phyloP scores from a whole-genome alignment of 2,329 filamentous ascomycete species.

The Botrytis galanthina region DNA sequence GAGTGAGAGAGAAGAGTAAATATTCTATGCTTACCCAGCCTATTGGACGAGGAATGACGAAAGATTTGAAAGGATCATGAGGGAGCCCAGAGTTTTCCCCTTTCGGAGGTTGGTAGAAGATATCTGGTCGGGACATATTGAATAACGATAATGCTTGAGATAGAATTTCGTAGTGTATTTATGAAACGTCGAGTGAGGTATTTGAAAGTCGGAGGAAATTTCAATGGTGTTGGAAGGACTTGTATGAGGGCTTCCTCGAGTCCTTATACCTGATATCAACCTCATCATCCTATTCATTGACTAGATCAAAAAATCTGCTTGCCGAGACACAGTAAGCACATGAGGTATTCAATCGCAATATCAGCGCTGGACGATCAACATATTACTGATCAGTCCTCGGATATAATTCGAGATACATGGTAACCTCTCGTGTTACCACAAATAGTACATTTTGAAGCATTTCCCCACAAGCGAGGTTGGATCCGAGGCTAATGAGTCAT shows the following conservation, averaged over 20 bases:
- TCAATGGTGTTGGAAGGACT: not conserved
- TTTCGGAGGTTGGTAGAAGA: conserved; percentile 21
- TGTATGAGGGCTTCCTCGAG: too few relatives aligned
- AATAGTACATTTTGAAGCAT: not conserved
- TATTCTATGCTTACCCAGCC: not conserved
- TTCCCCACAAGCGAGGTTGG: not conserved
- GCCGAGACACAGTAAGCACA: not conserved
- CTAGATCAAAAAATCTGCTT: not conserved
- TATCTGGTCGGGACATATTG: conserved; percentile 18
- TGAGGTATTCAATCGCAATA: not conserved
- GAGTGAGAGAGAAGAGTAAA: not conserved
- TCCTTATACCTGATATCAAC: not conserved
- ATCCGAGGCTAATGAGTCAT: conserved; percentile 11
- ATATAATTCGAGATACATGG: not conserved
- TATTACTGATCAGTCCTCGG: not conserved
- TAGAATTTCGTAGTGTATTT: not conserved
- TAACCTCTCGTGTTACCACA: not conserved
- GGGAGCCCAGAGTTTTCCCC: conserved; percentile 21
- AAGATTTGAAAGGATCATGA: conserved; percentile 25
- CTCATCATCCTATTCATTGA: not conserved
- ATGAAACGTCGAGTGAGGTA: not conserved
- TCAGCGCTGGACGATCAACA: not conserved
- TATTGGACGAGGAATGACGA: conserved; percentile 12
- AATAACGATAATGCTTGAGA: too few relatives aligned
- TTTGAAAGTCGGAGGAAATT: not conserved